Evolutionary conservation across 805 yeast species (phyloP), one percentile per base, ranked within the genome.

Genomic region (Lachancea sp.): DNA sequence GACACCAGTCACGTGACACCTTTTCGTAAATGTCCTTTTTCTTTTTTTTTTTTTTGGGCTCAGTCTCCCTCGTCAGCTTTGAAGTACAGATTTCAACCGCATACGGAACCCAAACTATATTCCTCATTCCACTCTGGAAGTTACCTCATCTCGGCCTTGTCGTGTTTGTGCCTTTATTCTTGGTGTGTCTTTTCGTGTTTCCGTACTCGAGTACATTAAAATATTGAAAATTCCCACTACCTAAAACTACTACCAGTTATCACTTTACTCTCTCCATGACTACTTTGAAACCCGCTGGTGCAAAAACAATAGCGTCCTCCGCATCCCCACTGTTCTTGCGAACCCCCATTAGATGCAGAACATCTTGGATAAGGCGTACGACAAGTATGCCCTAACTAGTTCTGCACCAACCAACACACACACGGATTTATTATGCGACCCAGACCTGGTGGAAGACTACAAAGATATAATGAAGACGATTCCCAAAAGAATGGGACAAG

Each of bases 381-480:
- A 35, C 31, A 44, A 39, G 47, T 44, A 44, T 35, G 43, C 40
- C 27, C 39, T 32, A 22, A 41, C 43, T 26, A 35, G 36, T 20
- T 19, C 36, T 17, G 32, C 39, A 11, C 31, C 35, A 22, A 32
- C 47, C 15, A 33, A 20, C 30, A 11, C 31, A 31, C 47, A 44
- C 34, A 27, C 38, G 26, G 52, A 50, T 29, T 47, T 62, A n/a
- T 42, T 62, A 34, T 52, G 56, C 31, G 66, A 62, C 48, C 63
- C 66, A 2, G 33, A 52, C 12, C 45, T 62, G 46, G 62, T 60
- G 15, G 67, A 62, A 38, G 59, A 59, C 42, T 59, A 51, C 45
- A 51, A 59, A 5, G 64, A 59, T 34, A 47, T 62, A 2, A 22
- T 57, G 32, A 54, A 53, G 26, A 38, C 45, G 31, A 48, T 52